Evolutionary conservation across 441 rosid species (phyloP).

Genomic region (Croton laevigatus): DNA sequence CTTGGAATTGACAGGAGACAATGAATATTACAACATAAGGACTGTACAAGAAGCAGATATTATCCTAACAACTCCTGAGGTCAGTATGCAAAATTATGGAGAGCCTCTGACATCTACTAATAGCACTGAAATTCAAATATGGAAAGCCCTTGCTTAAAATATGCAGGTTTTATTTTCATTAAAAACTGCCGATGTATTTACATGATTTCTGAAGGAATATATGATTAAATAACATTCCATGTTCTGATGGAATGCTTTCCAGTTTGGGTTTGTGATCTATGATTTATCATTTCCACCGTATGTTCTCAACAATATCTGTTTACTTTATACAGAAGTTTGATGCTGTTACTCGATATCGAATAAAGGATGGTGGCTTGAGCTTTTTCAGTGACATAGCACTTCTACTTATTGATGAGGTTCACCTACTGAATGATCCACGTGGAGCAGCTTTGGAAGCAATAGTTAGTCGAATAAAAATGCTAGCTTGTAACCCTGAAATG

Average conservation of each 20-base stretch:
- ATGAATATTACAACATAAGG: slow-evolving; percentile 65
- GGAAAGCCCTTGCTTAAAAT: neutral
- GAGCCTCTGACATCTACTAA: neutral
- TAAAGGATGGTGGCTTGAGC: slow-evolving; percentile 89
- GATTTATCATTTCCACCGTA: neutral
- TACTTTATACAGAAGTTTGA: slow-evolving; percentile 72
- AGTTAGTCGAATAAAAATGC: slow-evolving; percentile 93
- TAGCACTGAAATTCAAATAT: neutral
- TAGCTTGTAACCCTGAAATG: slow-evolving; percentile 70
- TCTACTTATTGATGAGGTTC: slow-evolving; percentile 94
- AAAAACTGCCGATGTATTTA: neutral
- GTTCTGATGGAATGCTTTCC: neutral
- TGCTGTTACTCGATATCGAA: slow-evolving; percentile 87
- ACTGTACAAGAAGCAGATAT: slow-evolving; percentile 90
- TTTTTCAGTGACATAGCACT: slow-evolving; percentile 94
- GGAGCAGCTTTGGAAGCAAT: slow-evolving; percentile 98
- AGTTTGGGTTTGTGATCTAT: neutral
- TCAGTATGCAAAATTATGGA: slow-evolving; percentile 25
- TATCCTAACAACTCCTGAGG: slow-evolving; percentile 97
- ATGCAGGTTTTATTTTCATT: neutral
- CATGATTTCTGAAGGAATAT: neutral
- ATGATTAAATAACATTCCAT: neutral
- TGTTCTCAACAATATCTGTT: neutral
- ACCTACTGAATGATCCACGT: slow-evolving; percentile 88
- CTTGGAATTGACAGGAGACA: slow-evolving; percentile 94